Evolutionary conservation across 1,284 basidiomycete species (phyloP).

Genomic region (Ustilago sp.): DNA sequence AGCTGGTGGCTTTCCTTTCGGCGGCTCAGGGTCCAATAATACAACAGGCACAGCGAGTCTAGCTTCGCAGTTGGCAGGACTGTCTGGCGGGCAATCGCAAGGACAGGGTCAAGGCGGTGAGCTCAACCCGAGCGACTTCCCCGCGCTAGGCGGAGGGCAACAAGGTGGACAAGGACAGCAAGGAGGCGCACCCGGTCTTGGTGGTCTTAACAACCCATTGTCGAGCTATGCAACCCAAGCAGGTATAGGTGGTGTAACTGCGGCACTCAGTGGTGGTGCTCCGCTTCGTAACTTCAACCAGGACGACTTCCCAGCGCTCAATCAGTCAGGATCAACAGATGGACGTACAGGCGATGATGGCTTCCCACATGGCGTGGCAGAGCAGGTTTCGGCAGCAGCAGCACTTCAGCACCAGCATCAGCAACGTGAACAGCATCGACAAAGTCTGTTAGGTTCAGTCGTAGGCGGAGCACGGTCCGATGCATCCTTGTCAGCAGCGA

Average conservation of each 20-base stretch:
- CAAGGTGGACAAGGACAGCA: slow-evolving; percentile 43
- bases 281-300: slow-evolving; percentile 56
- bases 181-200: slow-evolving; percentile 46
- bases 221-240: slow-evolving; percentile 63
- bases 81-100: slow-evolving; percentile 40
- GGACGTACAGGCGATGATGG: slow-evolving; percentile 43
- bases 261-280: slow-evolving; percentile 42
- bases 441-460: slow-evolving; percentile 49
- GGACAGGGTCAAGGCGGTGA: slow-evolving; percentile 50
- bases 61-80: slow-evolving; percentile 44
- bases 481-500: slow-evolving; percentile 57
- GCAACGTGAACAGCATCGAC: slow-evolving; percentile 59
- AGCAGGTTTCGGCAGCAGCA: slow-evolving; percentile 63
- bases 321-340: slow-evolving; percentile 41
- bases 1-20: slow-evolving; percentile 53
- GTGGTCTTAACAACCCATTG: slow-evolving; percentile 36
- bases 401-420: slow-evolving; percentile 62
- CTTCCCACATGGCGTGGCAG: slow-evolving; percentile 49
- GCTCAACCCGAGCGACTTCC: slow-evolving; percentile 60
- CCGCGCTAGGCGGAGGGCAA: slow-evolving; percentile 51
- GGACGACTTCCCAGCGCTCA: slow-evolving; percentile 67
- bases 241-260: slow-evolving; percentile 43
- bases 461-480: slow-evolving; percentile 41
- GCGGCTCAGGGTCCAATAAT: slow-evolving; percentile 50
- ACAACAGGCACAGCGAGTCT: slow-evolving; percentile 50